Evolutionary conservation across 73 alveolate species (phyloP).

Genomic region (Paramecium sexaurelia): DNA sequence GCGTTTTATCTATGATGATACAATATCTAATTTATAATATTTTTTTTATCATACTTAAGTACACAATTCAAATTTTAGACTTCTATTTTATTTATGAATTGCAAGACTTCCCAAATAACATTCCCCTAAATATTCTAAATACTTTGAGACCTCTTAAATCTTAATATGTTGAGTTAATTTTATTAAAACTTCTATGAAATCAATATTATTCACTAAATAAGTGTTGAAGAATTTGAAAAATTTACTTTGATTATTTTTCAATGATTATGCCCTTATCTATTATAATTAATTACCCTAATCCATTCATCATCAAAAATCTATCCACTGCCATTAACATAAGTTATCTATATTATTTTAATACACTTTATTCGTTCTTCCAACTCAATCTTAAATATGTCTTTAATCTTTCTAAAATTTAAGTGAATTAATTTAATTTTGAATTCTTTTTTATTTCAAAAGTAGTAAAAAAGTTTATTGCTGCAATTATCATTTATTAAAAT

Average conservation of each 20-base stretch:
- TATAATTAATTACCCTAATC: background rate
- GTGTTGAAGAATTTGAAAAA: background rate
- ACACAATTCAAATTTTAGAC: slow-evolving; percentile 11
- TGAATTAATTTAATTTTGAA: background rate
- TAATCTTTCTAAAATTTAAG: background rate
- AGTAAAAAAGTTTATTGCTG: background rate
- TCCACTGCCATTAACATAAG: background rate
- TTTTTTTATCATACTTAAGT: background rate
- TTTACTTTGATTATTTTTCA: background rate
- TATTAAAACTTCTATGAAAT: background rate
- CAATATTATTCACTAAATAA: background rate
- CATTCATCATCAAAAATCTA: slow-evolving; percentile 17
- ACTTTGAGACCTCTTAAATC: background rate
- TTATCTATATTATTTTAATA: background rate
- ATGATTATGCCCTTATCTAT: background rate
- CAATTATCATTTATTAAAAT: background rate
- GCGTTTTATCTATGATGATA: background rate
- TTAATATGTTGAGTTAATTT: background rate
- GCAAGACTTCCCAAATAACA: background rate
- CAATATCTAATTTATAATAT: background rate
- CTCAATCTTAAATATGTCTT: background rate
- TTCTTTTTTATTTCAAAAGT: background rate
- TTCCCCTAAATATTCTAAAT: background rate
- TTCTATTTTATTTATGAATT: background rate
- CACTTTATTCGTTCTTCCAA: background rate